Evolutionary conservation across 768 basidiomycete species (phyloP).

Genomic region (Leucosporidium creatinivorum): DNA sequence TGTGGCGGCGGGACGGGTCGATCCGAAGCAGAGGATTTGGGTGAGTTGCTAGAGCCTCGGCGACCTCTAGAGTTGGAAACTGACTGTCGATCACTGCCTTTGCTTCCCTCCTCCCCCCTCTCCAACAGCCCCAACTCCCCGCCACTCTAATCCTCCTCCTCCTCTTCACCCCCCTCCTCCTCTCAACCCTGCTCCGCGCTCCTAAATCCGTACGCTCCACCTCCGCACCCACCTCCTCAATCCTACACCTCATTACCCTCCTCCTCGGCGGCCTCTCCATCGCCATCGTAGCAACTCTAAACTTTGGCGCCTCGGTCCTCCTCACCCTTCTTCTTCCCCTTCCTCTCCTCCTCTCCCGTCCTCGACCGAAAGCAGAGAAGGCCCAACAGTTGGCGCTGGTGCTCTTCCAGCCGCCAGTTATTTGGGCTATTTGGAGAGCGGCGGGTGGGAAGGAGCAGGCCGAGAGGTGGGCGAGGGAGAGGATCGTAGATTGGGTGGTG

Average conservation of each 20-base stretch:
- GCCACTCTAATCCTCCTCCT: constrained; percentile 5
- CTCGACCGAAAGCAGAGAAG: constrained; percentile 53
- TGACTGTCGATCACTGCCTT: background rate
- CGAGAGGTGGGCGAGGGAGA: constrained; percentile 13
- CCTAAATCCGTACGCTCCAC: constrained; percentile 3
- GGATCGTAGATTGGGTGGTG: constrained; percentile 59
- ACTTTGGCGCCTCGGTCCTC: constrained; percentile 77
- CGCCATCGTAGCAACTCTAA: constrained; percentile 76
- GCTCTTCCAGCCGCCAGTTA: constrained; percentile 47
- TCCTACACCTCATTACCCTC: constrained; percentile 67
- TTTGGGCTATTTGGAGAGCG: constrained; percentile 49
- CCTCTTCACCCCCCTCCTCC: constrained; percentile 9
- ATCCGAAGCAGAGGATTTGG: background rate
- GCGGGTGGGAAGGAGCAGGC: background rate
- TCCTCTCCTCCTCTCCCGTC: constrained; percentile 49
- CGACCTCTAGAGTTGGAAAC: background rate
- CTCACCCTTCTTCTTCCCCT: constrained; percentile 60
- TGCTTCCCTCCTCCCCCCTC: background rate
- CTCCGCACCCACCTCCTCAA: constrained; percentile 43
- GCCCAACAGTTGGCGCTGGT: constrained; percentile 41
- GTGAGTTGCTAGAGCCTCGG: background rate
- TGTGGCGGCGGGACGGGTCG: constrained; percentile 3
- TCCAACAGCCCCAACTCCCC: constrained; percentile 5
- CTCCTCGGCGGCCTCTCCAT: constrained; percentile 80
- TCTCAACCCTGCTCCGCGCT: constrained; percentile 16